phyloP scores from a whole-genome alignment of 2,329 filamentous ascomycete genomes.

The Neocatenulostroma microsporum region DNA sequence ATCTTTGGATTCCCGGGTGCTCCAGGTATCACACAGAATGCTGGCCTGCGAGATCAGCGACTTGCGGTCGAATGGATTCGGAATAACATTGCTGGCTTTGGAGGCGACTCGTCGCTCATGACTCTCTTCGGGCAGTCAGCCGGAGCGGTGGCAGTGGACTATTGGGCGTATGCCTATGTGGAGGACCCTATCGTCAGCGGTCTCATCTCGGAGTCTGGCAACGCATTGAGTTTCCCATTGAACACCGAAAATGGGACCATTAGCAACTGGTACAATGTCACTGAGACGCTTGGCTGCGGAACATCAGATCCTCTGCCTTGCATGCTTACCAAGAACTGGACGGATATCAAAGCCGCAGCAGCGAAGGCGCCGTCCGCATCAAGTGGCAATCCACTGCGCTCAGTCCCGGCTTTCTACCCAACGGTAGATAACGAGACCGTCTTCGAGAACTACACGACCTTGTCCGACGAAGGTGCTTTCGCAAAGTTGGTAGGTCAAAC shows the following conservation, averaged over 20 bases:
- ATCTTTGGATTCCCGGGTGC: conserved; percentile 38
- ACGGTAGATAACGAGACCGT: conserved; percentile 21
- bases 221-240: conserved; percentile 38
- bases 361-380: conserved; percentile 17
- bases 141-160: conserved; percentile 22
- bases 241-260: conserved; percentile 31
- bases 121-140: conserved; percentile 24
- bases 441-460: conserved; percentile 21
- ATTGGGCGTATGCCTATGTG: conserved; percentile 28
- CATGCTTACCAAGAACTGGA: conserved; percentile 14
- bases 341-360: conserved; percentile 13
- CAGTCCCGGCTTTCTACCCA: conserved; percentile 24
- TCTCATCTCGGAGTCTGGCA: conserved; percentile 33
- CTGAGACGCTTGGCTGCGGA: conserved; percentile 34
- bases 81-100: conserved; percentile 45
- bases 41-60: conserved; percentile 49
- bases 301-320: conserved; percentile 18
- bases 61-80: conserved; percentile 46
- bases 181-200: conserved; percentile 33
- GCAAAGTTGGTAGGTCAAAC: conserved; percentile 22
- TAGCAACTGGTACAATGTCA: conserved; percentile 39
- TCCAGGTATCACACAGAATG: conserved; percentile 33
- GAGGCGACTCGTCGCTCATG: conserved; percentile 33
- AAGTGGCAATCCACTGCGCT: conserved; percentile 17
- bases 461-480: conserved; percentile 26